These are phyloP conservation scores for Anthracocystis panici-leucophaei DNA, from an alignment of 1,284 basidiomycete genomes.

Conservation along the genomic window DNA sequence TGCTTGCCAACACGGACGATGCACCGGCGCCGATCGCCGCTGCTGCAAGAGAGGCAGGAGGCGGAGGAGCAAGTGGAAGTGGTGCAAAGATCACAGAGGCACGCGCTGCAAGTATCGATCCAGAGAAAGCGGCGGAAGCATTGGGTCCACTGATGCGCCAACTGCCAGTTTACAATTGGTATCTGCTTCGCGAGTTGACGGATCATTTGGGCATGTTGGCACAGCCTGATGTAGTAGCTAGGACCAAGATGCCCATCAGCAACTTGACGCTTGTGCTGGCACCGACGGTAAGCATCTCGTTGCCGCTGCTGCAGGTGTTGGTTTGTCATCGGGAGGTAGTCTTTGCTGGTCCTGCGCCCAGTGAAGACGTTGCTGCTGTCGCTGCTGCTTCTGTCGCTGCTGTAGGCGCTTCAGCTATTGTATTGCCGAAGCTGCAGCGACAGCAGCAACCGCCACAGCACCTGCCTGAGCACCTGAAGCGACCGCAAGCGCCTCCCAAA, in stretches of 20 bases:
- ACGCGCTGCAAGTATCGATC: slow-evolving; percentile 11
- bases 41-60: too few relatives aligned
- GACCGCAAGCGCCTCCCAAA: slow-evolving; percentile 11
- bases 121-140: slow-evolving; percentile 5
- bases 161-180: slow-evolving; percentile 61
- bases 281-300: slow-evolving; percentile 62
- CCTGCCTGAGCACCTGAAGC: neutral
- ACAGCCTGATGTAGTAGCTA: slow-evolving; percentile 33
- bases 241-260: slow-evolving; percentile 66
- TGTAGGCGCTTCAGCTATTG: neutral
- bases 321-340: slow-evolving; percentile 47
- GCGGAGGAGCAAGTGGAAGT: neutral
- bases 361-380: slow-evolving; percentile 20
- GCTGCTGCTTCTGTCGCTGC: slow-evolving; percentile 5
- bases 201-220: slow-evolving; percentile 55
- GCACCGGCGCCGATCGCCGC: neutral
- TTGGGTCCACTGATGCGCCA: slow-evolving; percentile 45
- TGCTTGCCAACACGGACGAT: slow-evolving; percentile 13
- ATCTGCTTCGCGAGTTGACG: slow-evolving; percentile 63
- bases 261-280: slow-evolving; percentile 65
- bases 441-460: neutral
- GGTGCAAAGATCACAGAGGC: slow-evolving; percentile 22
- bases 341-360: slow-evolving; percentile 36
- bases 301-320: slow-evolving; percentile 54
- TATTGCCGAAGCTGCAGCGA: neutral